Evolutionary conservation across 78 protist genomes (phyloP).

Genomic region (Dictyostelium citrinum): DNA sequence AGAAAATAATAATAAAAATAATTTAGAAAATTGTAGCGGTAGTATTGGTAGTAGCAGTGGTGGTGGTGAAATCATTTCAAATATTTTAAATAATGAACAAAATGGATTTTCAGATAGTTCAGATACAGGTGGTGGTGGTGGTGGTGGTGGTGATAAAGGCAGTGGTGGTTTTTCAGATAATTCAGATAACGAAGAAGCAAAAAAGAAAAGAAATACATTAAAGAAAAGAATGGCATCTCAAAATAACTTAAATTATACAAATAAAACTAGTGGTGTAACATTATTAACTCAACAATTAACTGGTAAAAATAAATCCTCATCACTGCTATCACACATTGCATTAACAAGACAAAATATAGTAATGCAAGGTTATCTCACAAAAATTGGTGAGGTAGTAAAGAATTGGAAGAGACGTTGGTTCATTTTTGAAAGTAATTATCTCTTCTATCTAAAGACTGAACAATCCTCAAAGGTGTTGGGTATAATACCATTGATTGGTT

Average conservation of each 20-base stretch:
- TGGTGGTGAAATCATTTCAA: no score
- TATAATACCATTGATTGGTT: conserved; percentile 39
- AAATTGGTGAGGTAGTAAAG: conserved; percentile 62
- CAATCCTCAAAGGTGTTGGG: neutral
- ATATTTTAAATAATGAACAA: neutral
- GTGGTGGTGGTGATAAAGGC: neutral
- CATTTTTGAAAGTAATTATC: conserved; percentile 49
- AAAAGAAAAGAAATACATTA: neutral
- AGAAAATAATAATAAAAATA: neutral
- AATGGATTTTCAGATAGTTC: neutral
- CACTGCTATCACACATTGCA: neutral
- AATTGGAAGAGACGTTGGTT: conserved; percentile 76
- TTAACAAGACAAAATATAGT: conserved; percentile 5
- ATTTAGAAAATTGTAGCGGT: neutral
- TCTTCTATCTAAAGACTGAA: conserved; percentile 27
- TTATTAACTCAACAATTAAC: neutral
- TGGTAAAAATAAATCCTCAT: neutral
- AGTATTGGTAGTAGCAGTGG: neutral
- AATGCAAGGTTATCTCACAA: conserved; percentile 64
- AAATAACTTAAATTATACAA: neutral
- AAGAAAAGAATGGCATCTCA: neutral
- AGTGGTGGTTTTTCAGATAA: neutral
- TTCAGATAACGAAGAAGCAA: neutral
- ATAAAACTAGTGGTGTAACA: neutral
- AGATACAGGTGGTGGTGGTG: neutral